Evolutionary conservation across 2,329 filamentous ascomycete genomes (phyloP).

Genomic region (Trichophyton equinum): DNA sequence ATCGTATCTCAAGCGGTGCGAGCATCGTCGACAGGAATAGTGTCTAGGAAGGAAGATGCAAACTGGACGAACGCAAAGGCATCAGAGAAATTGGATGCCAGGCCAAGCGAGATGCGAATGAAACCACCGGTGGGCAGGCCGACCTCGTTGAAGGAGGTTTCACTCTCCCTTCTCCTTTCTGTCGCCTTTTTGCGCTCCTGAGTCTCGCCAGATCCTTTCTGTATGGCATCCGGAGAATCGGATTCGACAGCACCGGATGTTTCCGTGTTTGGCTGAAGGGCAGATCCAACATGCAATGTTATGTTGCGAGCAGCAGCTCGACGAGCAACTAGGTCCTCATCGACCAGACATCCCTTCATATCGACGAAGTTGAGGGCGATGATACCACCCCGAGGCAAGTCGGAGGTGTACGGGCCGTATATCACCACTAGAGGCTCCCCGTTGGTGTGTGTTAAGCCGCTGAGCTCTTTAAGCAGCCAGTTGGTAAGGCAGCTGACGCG

Average conservation of each 20-base stretch:
- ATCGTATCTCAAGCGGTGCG: neutral
- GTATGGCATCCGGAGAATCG: constrained; percentile 21
- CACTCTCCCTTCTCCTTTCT: constrained; percentile 11
- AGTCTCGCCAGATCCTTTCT: neutral
- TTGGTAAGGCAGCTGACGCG: constrained; percentile 45
- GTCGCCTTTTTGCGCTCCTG: constrained; percentile 6
- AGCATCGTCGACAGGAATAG: neutral
- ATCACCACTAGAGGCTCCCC: constrained; percentile 41
- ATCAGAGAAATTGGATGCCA: constrained; percentile 15
- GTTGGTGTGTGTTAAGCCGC: constrained; percentile 41
- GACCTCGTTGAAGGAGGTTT: constrained; percentile 14
- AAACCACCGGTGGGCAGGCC: constrained; percentile 14
- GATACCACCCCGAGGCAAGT: constrained; percentile 41
- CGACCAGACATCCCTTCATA: constrained; percentile 41
- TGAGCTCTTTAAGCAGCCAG: constrained; percentile 39
- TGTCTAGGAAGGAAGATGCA: constrained; percentile 8
- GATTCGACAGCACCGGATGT: constrained; percentile 27
- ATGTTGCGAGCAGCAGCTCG: constrained; percentile 44
- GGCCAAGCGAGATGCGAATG: constrained; percentile 15
- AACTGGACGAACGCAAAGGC: constrained; percentile 12
- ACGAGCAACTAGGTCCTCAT: constrained; percentile 47
- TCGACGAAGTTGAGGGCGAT: constrained; percentile 51
- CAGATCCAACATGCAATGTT: constrained; percentile 47
- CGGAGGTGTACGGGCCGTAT: constrained; percentile 43
- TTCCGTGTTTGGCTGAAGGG: constrained; percentile 37